A percentile compares a stretch with the other conserved stretches of the same genome.
These are phyloP conservation scores for Barbarea vulgaris DNA, from an alignment of 345 rosid species.

Conservation along the genomic window DNA sequence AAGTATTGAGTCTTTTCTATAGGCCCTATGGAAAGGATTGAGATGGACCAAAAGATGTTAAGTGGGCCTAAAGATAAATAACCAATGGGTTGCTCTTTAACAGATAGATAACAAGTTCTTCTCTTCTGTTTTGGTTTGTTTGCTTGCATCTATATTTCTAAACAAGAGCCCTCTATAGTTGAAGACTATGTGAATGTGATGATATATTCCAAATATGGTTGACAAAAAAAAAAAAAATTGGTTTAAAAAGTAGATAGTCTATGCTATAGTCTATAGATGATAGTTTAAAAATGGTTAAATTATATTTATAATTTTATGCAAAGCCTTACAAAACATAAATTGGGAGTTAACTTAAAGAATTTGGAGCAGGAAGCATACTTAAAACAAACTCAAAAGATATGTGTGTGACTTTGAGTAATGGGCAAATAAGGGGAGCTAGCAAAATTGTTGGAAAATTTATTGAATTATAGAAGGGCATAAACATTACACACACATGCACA, in stretches of 20 bases:
- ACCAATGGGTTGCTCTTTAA: neutral
- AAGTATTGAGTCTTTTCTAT: too few species aligned
- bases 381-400: neutral
- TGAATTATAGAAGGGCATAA: neutral
- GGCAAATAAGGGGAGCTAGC: neutral
- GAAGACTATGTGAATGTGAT: neutral
- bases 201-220: too few species aligned
- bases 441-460: neutral
- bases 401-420: neutral
- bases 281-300: neutral
- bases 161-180: neutral
- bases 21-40: neutral
- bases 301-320: neutral
- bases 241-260: neutral
- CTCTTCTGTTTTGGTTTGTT: neutral
- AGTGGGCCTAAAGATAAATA: neutral
- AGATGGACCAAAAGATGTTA: conserved; percentile 2
- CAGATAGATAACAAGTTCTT: neutral
- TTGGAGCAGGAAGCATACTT: neutral
- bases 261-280: neutral
- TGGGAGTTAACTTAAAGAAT: neutral
- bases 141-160: neutral
- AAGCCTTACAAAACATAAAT: neutral
- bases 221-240: too few species aligned
- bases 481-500: conserved; percentile 32